phyloP scores from a whole-genome alignment of 1,284 basidiomycete genomes.

The Stereum hirsutum region DNA sequence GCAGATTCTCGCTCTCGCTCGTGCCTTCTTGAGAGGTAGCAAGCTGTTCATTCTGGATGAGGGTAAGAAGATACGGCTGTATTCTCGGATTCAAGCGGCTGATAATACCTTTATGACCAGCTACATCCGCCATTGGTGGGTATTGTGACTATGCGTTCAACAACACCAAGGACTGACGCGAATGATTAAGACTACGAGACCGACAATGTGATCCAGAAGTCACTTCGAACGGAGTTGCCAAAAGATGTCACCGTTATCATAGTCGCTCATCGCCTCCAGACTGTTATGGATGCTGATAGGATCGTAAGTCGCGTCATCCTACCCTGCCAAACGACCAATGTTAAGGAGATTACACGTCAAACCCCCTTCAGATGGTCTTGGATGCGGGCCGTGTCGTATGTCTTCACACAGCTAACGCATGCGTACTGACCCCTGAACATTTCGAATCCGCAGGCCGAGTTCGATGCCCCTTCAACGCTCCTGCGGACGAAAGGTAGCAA shows the following conservation, averaged over 20 bases:
- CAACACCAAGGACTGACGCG: conserved; percentile 6
- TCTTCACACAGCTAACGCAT: background rate
- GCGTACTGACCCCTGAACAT: background rate
- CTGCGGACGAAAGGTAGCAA: conserved; percentile 39
- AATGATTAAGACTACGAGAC: conserved; percentile 41
- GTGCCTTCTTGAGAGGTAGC: conserved; percentile 48
- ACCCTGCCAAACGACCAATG: too few relatives aligned
- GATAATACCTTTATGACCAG: too few relatives aligned
- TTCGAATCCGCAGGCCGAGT: conserved; percentile 39
- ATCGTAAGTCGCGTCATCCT: conserved; percentile 19
- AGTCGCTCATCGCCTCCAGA: conserved; percentile 62
- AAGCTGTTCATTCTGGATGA: conserved; percentile 55
- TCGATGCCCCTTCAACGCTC: conserved; percentile 50
- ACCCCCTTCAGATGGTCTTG: conserved; percentile 26
- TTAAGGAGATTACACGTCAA: background rate
- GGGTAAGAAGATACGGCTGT: conserved; percentile 22
- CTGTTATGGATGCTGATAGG: conserved; percentile 54
- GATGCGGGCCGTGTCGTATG: conserved; percentile 26
- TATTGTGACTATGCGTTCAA: conserved; percentile 21
- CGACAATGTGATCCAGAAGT: conserved; percentile 48
- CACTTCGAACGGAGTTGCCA: conserved; percentile 42
- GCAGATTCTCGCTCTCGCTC: conserved; percentile 51
- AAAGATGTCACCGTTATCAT: conserved; percentile 53
- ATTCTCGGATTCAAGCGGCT: too few relatives aligned
- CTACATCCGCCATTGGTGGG: conserved; percentile 11